A percentile compares a stretch with the other conserved stretches of the same genome.
These are phyloP conservation scores for Monascus ruber DNA, from an alignment of 2,329 filamentous ascomycete species.

Conservation along the genomic window DNA sequence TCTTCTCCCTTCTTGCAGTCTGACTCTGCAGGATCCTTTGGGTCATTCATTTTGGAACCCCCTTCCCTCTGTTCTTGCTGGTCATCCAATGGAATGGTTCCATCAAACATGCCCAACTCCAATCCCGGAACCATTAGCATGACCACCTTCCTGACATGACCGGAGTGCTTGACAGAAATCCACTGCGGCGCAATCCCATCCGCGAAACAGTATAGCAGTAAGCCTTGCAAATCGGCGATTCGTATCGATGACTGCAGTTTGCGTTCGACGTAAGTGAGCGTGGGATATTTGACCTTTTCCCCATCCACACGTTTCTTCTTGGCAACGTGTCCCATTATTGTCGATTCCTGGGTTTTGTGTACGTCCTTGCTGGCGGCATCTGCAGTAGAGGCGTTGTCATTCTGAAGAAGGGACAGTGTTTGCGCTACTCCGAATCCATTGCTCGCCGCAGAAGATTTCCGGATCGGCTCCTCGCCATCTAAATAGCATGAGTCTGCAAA, in stretches of 20 bases:
- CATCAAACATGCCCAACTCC: conserved; percentile 79
- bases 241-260: conserved; percentile 45
- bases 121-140: conserved; percentile 85
- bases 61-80: conserved; percentile 1
- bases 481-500: conserved; percentile 10
- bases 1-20: conserved; percentile 7
- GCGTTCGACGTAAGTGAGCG: conserved; percentile 43
- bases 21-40: conserved; percentile 1
- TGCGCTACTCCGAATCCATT: conserved; percentile 20
- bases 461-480: conserved; percentile 14
- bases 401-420: conserved; percentile 20
- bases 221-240: conserved; percentile 46
- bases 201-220: conserved; percentile 51
- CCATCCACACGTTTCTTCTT: conserved; percentile 27
- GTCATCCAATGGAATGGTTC: conserved; percentile 35
- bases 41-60: conserved; percentile 1
- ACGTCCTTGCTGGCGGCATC: conserved; percentile 4
- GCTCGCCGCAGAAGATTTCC: conserved; percentile 5
- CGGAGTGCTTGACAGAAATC: conserved; percentile 48
- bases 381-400: conserved; percentile 5
- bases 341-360: conserved; percentile 1
- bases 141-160: conserved; percentile 60
- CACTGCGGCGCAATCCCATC: conserved; percentile 52
- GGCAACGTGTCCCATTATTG: conserved; percentile 9
- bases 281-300: conserved; percentile 40